Conservation (phyloP, 257 asterid species). For the Eucommia ulmoides region DNA sequence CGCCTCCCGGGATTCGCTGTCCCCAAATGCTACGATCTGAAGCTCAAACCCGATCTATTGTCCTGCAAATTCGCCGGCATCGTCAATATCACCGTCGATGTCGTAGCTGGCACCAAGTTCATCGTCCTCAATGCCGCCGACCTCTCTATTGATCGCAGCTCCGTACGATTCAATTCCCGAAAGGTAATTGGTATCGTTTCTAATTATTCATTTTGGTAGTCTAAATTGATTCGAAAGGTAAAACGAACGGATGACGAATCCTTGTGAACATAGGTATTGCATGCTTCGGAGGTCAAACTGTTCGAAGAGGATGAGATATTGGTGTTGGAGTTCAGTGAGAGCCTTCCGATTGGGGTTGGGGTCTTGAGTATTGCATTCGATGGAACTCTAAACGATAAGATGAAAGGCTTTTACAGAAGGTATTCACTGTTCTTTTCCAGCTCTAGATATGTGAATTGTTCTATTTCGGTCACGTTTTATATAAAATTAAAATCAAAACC, state of each 20-base stretch:
- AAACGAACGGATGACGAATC: background rate
- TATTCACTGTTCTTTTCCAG: too few relatives aligned
- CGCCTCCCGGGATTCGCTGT: slow-evolving; percentile 80
- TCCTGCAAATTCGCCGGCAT: slow-evolving; percentile 78
- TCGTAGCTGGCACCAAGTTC: slow-evolving; percentile 55
- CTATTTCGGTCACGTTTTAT: too few relatives aligned
- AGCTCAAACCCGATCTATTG: slow-evolving; percentile 60
- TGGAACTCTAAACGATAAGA: too few relatives aligned
- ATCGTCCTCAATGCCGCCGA: background rate
- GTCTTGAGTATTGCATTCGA: background rate
- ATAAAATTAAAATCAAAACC: too few relatives aligned
- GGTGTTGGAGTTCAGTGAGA: background rate
- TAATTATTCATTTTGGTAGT: background rate
- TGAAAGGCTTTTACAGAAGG: too few relatives aligned
- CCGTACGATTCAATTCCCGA: background rate
- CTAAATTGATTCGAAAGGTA: background rate
- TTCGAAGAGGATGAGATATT: background rate
- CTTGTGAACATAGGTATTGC: background rate
- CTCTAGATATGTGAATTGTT: too few relatives aligned
- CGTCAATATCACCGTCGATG: slow-evolving; percentile 53
- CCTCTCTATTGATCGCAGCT: background rate
- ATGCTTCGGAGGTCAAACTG: background rate
- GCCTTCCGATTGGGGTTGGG: background rate
- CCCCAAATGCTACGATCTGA: slow-evolving; percentile 74
- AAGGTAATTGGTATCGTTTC: background rate